Conservation (phyloP, 148 eudicot genomes). For the Diospyros kaki region DNA sequence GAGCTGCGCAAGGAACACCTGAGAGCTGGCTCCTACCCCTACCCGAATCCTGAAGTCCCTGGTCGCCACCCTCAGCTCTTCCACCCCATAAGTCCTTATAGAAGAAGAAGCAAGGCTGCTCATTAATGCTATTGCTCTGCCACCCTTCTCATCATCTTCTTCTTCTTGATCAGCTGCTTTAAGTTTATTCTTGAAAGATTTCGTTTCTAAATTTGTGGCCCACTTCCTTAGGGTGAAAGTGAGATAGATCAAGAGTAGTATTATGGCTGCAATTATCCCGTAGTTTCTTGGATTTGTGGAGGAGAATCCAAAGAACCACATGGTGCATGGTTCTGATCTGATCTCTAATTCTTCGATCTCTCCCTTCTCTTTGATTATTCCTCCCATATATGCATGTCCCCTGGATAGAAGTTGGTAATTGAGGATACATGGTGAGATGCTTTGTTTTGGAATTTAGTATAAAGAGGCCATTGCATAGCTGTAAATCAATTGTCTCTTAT, state of each 20-base stretch:
- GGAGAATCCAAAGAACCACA: constrained; percentile 35
- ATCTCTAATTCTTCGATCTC: neutral
- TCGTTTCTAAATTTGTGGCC: constrained; percentile 18
- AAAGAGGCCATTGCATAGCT: neutral
- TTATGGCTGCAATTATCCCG: constrained; percentile 22
- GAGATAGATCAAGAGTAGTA: constrained; percentile 22
- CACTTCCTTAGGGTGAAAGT: constrained; percentile 25
- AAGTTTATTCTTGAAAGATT: neutral
- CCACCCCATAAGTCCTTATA: constrained; percentile 40
- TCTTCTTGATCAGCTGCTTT: neutral
- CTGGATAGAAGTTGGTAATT: neutral
- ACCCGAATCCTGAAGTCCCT: constrained; percentile 34
- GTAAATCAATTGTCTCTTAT: neutral
- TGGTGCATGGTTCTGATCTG: constrained; percentile 1
- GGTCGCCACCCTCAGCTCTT: constrained; percentile 42
- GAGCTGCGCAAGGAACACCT: constrained; percentile 46
- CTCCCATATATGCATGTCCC: neutral
- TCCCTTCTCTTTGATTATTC: neutral
- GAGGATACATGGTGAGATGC: neutral
- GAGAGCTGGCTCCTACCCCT: constrained; percentile 46
- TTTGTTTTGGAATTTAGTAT: neutral
- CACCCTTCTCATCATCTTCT: neutral
- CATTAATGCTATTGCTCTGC: no score
- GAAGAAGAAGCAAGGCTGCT: no score
- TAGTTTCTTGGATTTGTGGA: constrained; percentile 19